Evolutionary conservation across 306 rosid genomes (phyloP).

Genomic region (Dryas drummondii): DNA sequence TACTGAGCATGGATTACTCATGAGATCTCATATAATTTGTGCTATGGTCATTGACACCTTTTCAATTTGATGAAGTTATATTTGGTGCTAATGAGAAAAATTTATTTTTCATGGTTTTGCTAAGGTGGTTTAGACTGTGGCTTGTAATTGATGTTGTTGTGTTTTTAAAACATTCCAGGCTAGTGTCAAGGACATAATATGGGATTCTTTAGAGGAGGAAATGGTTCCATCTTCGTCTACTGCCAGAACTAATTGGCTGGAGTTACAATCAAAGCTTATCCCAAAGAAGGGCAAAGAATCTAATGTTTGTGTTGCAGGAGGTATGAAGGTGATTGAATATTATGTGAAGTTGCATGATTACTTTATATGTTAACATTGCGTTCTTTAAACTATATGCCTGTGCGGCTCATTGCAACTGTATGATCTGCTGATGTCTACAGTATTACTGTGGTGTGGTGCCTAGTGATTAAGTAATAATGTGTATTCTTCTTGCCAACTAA

Average conservation of each 20-base stretch:
- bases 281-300: conserved; percentile 55
- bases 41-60: neutral
- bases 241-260: conserved; percentile 85
- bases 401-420: neutral
- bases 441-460: neutral
- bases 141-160: conserved; percentile 34
- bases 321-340: conserved; percentile 51
- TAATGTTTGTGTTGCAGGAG: conserved; percentile 84
- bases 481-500: neutral
- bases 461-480: neutral
- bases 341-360: conserved; percentile 23
- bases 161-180: conserved; percentile 53
- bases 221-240: conserved; percentile 68
- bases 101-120: neutral
- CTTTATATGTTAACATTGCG: neutral
- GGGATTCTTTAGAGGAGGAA: conserved; percentile 95
- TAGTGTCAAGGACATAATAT: conserved; percentile 62
- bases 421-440: neutral
- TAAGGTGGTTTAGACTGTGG: conserved; percentile 17
- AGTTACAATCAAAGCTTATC: conserved; percentile 74
- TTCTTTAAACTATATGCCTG: neutral
- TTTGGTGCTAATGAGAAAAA: neutral
- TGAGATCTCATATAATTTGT: neutral
- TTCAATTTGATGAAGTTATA: neutral
- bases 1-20: neutral